Evolutionary conservation across 2,329 filamentous ascomycete species (phyloP).

Genomic region (Dothistroma pini): DNA sequence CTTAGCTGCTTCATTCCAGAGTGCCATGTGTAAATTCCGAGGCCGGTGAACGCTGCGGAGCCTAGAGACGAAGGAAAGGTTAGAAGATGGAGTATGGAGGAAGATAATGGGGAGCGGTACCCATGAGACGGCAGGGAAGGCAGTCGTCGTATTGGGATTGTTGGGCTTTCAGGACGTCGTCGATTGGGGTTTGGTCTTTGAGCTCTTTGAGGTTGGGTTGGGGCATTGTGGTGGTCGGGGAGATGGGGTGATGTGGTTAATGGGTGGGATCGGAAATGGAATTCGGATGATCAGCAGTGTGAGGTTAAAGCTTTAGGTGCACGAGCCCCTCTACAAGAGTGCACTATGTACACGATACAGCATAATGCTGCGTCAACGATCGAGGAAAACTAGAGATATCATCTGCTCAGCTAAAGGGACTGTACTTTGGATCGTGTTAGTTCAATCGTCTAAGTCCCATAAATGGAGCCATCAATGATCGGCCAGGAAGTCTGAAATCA

Average conservation of each 20-base stretch:
- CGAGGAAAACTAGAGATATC: neutral
- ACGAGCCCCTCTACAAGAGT: neutral
- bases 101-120: constrained; percentile 14
- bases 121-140: constrained; percentile 33
- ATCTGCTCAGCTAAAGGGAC: no score
- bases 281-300: neutral
- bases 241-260: neutral
- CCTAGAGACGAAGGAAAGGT: constrained; percentile 30
- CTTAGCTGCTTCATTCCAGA: constrained; percentile 45
- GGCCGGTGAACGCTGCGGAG: constrained; percentile 43
- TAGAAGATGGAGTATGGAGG: neutral
- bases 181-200: constrained; percentile 19
- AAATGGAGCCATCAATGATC: neutral
- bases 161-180: constrained; percentile 25
- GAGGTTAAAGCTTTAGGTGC: constrained; percentile 1
- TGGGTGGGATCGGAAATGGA: neutral
- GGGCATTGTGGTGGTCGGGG: neutral
- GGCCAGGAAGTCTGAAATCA: neutral
- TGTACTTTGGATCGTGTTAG: no score
- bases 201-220: constrained; percentile 13
- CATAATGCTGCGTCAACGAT: neutral
- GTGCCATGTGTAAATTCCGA: constrained; percentile 46
- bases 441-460: no score
- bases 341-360: neutral
- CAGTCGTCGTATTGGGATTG: constrained; percentile 34